phyloP scores from a whole-genome alignment of 2,329 filamentous ascomycete genomes.

The Albifimbria verrucaria region DNA sequence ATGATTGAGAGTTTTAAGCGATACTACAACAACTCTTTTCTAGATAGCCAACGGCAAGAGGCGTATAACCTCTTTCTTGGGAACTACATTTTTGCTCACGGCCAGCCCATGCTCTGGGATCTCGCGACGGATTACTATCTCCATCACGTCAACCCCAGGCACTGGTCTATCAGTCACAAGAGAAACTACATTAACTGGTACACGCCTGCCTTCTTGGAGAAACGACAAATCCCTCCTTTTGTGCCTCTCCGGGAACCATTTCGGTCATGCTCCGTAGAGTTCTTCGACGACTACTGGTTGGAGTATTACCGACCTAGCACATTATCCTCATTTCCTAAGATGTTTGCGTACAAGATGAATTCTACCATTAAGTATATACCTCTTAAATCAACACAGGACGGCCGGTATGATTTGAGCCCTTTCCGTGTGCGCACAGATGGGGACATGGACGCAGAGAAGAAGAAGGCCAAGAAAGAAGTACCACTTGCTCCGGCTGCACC shows the following conservation, averaged over 20 bases:
- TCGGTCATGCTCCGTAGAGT: slow-evolving; percentile 46
- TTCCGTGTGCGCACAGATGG: slow-evolving; percentile 73
- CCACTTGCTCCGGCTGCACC: slow-evolving; percentile 59
- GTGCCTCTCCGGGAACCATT: slow-evolving; percentile 33
- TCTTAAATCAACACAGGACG: slow-evolving; percentile 67
- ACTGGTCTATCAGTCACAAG: slow-evolving; percentile 59
- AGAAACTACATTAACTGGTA: slow-evolving; percentile 89
- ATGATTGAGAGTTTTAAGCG: slow-evolving; percentile 99
- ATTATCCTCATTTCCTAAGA: slow-evolving; percentile 84
- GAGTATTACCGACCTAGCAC: slow-evolving; percentile 92
- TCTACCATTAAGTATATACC: slow-evolving; percentile 82
- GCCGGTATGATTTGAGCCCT: slow-evolving; percentile 79
- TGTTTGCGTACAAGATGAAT: slow-evolving; percentile 91
- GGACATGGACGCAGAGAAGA: slow-evolving; percentile 59
- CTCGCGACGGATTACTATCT: slow-evolving; percentile 93
- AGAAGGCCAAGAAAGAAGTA: slow-evolving; percentile 63
- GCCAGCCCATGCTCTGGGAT: slow-evolving; percentile 96
- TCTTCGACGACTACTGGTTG: slow-evolving; percentile 92
- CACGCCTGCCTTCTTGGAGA: slow-evolving; percentile 67
- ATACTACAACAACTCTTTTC: slow-evolving; percentile 98
- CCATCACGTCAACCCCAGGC: slow-evolving; percentile 80
- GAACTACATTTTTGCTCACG: slow-evolving; percentile 85
- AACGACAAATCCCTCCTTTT: slow-evolving; percentile 52
- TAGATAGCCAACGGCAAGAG: slow-evolving; percentile 96
- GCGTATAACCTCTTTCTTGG: slow-evolving; percentile 97